phyloP scores from a whole-genome alignment of 2,329 filamentous ascomycete species.

The Hypomyces perniciosus region DNA sequence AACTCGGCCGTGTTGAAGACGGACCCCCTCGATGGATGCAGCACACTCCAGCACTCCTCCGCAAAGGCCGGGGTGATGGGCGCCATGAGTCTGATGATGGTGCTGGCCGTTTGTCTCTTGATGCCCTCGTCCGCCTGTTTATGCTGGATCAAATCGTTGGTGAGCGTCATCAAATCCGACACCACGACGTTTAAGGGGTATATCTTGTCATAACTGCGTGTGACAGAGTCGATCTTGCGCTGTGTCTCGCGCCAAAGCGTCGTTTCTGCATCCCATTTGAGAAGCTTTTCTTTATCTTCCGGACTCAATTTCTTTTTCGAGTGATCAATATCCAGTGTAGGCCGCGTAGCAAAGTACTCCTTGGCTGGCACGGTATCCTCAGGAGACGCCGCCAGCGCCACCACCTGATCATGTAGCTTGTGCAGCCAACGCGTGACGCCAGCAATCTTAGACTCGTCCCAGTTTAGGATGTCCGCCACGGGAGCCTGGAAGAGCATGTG shows the following conservation, averaged over 20 bases:
- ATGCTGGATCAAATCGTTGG: conserved; percentile 57
- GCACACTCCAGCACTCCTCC: conserved; percentile 70
- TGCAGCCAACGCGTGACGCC: conserved; percentile 77
- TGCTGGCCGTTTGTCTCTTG: conserved; percentile 42
- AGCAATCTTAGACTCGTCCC: conserved; percentile 77
- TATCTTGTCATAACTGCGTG: conserved; percentile 61
- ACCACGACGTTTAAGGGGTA: conserved; percentile 78
- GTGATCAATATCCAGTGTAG: conserved; percentile 1
- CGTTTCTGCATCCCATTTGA: conserved; percentile 41
- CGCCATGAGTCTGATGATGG: conserved; percentile 65
- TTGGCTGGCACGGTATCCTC: conserved; percentile 19
- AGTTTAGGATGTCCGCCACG: conserved; percentile 76
- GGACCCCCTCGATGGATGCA: conserved; percentile 37
- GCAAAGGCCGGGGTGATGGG: conserved; percentile 75
- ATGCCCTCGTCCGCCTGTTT: conserved; percentile 35
- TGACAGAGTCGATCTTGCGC: conserved; percentile 60
- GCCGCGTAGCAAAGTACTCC: conserved; percentile 32
- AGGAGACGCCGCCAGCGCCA: conserved; percentile 16
- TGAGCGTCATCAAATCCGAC: conserved; percentile 76
- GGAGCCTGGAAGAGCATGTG: conserved; percentile 89
- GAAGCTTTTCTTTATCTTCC: conserved; percentile 27
- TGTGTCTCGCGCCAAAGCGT: conserved; percentile 62
- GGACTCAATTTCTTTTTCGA: conserved; percentile 20
- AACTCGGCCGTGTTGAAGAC: conserved; percentile 49
- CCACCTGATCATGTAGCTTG: conserved; percentile 56